These are phyloP conservation scores for Colletotrichum sp. DNA, from an alignment of 2,329 filamentous ascomycete species.

Conservation along the genomic window DNA sequence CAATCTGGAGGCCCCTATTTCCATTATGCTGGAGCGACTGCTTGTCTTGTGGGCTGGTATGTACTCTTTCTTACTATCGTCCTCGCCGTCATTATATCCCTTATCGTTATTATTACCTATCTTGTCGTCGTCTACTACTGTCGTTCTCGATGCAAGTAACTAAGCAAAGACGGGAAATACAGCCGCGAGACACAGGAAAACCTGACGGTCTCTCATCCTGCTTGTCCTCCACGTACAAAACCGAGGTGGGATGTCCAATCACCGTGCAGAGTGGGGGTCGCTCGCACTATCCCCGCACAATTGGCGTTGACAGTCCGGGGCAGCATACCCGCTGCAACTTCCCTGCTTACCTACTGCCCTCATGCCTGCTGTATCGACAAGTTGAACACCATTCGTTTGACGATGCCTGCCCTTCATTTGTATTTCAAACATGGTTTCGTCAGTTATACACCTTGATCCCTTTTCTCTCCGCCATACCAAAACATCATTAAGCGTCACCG, in stretches of 20 bases:
- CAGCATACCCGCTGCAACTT: background rate
- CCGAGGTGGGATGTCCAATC: background rate
- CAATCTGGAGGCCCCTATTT: background rate
- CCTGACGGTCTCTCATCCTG: background rate
- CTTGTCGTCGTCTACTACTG: background rate
- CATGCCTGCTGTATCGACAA: background rate
- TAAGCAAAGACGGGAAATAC: background rate
- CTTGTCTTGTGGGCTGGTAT: background rate
- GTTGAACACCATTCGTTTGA: background rate
- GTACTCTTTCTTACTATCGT: background rate
- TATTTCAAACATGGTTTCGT: background rate
- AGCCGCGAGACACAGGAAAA: background rate
- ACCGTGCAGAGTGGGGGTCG: background rate
- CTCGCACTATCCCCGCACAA: background rate
- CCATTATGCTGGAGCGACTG: background rate
- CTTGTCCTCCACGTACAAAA: background rate
- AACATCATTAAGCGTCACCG: background rate
- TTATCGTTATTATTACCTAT: background rate
- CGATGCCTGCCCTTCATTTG: background rate
- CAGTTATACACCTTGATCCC: background rate
- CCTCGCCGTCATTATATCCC: background rate
- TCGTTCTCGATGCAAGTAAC: background rate
- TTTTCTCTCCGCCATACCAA: background rate
- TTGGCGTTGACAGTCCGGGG: background rate
- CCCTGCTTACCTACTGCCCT: background rate